Conservation (phyloP, 2,329 filamentous ascomycete species). For the Penicillium sp. region DNA sequence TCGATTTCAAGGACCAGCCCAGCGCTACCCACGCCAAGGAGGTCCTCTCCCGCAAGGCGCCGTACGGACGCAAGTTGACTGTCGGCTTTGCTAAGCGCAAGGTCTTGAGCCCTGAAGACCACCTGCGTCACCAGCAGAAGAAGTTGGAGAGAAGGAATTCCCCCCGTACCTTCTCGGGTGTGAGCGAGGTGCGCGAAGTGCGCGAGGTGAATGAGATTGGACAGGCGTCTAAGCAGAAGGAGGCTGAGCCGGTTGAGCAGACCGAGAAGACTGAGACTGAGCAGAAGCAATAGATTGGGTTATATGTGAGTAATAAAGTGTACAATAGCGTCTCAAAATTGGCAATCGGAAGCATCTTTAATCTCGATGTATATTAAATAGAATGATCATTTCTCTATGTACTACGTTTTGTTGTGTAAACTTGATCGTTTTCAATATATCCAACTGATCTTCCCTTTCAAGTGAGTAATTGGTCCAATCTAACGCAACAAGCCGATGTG, state of each 20-base stretch:
- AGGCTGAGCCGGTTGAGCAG: neutral
- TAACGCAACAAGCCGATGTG: too few species aligned
- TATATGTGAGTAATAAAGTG: neutral
- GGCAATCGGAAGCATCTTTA: neutral
- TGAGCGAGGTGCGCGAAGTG: neutral
- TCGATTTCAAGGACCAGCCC: slow-evolving; percentile 69
- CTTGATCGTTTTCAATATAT: neutral
- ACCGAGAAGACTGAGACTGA: neutral
- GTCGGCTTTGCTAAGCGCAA: slow-evolving; percentile 59
- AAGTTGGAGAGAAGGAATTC: neutral
- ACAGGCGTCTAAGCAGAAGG: neutral
- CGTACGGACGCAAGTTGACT: slow-evolving; percentile 66
- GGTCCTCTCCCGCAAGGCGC: slow-evolving; percentile 53
- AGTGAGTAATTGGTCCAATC: too few species aligned
- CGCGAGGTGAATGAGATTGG: neutral
- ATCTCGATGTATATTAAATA: neutral
- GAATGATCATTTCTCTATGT: neutral
- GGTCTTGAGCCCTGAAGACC: neutral
- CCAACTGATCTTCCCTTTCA: too few species aligned
- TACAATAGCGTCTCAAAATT: neutral
- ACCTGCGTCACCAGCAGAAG: neutral
- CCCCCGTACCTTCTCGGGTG: too few species aligned
- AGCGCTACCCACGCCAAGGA: slow-evolving; percentile 62
- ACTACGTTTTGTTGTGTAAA: too few species aligned
- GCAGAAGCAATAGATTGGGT: neutral